Evolutionary conservation across 177 flowering plant species (phyloP), one percentile per base, ranked within the genome.

Genomic region (Vitis hybrid): DNA sequence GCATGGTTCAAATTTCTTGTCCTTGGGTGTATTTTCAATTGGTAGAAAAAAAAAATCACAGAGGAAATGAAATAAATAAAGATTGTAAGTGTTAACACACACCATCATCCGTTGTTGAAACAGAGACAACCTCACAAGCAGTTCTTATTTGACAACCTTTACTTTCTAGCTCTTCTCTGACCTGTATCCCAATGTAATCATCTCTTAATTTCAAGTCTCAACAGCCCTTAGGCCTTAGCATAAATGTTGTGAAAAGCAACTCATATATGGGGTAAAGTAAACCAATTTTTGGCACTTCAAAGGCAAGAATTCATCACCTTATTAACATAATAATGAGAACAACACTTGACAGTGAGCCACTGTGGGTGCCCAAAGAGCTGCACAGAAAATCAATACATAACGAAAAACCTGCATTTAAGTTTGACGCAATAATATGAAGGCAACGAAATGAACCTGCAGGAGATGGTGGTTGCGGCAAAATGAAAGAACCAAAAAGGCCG

Each of bases 351-450:
- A 5, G 97, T 95, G 22, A 93, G 91, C 97, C 97, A 95, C 56
- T 90, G 98, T 55, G 99, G 98, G 39, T 93, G 89, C 33, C 96
- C 98, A 75, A 93, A 85, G 53, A 93, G 77, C 99, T 95, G 88
- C 72, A 76, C 12, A 10, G 51, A 50, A n/a, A 74, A 72, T 26
- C 10, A 65, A 72, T 45, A 51, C n/a, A 39, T 62, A 49, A 45
- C 39, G 12, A 31, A 60, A 48, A 48, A 62, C 11, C n/a, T 2
- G 18, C 29, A 26, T 1, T 10, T 5, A 52, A 61, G 19, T 7
- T 2, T 15, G 26, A 56, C 50, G 10, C 13, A 9, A 64, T 14
- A 11, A 14, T 11, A 18, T 10, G 15, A 8, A 18, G 29, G 9
- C 22, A 15, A 18, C 16, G 64, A 62, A 7, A 71, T 45, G 51